Conservation (phyloP, 2,329 filamentous ascomycete species). For the Verticillium zaregamsianum region DNA sequence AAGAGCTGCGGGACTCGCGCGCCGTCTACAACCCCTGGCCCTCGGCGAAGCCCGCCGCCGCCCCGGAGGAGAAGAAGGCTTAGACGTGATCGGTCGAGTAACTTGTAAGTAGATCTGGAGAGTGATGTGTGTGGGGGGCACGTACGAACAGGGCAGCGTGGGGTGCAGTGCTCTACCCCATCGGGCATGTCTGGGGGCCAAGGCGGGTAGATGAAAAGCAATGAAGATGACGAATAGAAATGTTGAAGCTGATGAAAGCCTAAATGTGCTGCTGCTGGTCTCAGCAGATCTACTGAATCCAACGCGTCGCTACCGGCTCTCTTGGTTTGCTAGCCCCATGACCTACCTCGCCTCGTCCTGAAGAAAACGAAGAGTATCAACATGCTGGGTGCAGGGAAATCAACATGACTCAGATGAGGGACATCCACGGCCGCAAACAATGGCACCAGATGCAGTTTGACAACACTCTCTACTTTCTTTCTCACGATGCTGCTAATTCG, state of each 20-base stretch:
- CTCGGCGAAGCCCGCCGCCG: slow-evolving; percentile 12
- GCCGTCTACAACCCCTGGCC: slow-evolving; percentile 25
- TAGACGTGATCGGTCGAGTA: neutral
- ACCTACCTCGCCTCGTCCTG: no score
- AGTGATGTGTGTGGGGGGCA: neutral
- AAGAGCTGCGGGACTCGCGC: slow-evolving; percentile 45
- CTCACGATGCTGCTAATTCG: neutral
- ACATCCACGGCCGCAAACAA: no score
- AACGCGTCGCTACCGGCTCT: no score
- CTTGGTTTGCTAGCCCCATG: no score
- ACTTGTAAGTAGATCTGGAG: neutral
- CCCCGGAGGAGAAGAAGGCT: slow-evolving; percentile 13
- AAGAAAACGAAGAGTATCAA: no score
- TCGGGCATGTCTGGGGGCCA: neutral
- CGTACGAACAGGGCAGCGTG: neutral
- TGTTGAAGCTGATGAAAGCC: slow-evolving; percentile 1
- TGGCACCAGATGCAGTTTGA: no score
- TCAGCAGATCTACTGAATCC: no score
- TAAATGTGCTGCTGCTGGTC: no score
- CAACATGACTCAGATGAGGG: no score
- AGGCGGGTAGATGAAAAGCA: neutral
- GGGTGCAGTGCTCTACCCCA: neutral
- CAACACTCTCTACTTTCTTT: neutral
- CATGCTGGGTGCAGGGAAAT: no score
- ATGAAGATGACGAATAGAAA: slow-evolving; percentile 4